Conservation (phyloP, 2,329 filamentous ascomycete genomes). For the Botrytis fabae region DNA sequence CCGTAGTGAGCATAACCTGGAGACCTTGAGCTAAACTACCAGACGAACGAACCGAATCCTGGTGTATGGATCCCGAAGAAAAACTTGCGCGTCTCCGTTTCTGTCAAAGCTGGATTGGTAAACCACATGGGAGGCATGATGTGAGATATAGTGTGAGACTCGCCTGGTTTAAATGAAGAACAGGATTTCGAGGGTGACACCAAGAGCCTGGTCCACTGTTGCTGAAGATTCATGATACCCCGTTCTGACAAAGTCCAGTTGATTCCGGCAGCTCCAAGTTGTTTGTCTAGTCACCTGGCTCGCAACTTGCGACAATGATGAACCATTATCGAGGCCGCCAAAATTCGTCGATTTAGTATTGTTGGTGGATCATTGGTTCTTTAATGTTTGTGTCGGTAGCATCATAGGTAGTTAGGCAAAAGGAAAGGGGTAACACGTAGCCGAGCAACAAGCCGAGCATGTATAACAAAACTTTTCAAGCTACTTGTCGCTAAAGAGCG, state of each 20-base stretch:
- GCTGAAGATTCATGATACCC: not conserved
- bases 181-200: not conserved
- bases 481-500: not conserved
- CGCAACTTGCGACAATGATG: not conserved
- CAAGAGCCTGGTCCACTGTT: not conserved
- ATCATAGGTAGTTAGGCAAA: not conserved
- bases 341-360: not conserved
- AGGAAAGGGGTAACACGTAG: not conserved
- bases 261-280: not conserved
- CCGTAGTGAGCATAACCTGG: not conserved
- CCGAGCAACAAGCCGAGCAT: not conserved
- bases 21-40: not conserved
- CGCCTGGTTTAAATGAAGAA: not conserved
- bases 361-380: not conserved
- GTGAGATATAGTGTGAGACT: not conserved
- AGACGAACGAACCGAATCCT: not conserved
- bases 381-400: not conserved
- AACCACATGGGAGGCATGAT: not conserved
- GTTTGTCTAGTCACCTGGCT: not conserved
- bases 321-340: not conserved
- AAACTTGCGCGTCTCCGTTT: not conserved
- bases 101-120: not conserved
- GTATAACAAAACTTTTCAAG: not conserved
- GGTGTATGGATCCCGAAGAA: not conserved
- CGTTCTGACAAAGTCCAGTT: not conserved